These are phyloP conservation scores for Marchantia polymorpha DNA, from an alignment of 225 moss, liverwort and hornwort genomes.

Conservation along the genomic window DNA sequence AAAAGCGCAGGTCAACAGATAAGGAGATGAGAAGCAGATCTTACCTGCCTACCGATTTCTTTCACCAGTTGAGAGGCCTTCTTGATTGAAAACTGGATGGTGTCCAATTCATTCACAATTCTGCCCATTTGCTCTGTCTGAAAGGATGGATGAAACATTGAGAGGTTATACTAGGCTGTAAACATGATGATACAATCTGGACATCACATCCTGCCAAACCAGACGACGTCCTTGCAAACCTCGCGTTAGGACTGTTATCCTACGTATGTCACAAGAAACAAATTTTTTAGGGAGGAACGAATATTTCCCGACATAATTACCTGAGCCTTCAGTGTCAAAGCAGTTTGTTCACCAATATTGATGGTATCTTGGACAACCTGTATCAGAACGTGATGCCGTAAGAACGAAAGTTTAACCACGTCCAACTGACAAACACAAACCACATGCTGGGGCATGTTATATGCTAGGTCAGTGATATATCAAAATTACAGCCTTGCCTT, in stretches of 20 bases:
- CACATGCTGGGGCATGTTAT: not conserved
- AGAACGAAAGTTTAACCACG: not conserved
- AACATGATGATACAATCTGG: not conserved
- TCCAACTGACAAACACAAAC: not conserved
- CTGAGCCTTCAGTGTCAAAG: slow-evolving; percentile 65
- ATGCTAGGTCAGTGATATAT: not conserved
- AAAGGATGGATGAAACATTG: not conserved
- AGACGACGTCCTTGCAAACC: not conserved
- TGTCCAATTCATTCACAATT: slow-evolving; percentile 66
- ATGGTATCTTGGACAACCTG: slow-evolving; percentile 80
- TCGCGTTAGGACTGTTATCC: not conserved
- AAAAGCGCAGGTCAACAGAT: not conserved
- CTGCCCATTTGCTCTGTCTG: slow-evolving; percentile 79
- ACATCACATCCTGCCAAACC: not conserved
- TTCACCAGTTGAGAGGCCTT: slow-evolving; percentile 79
- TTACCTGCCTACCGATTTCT: slow-evolving; percentile 78
- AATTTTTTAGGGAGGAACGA: not conserved
- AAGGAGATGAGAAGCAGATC: not conserved
- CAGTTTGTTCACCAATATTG: slow-evolving; percentile 60
- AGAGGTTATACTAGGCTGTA: not conserved
- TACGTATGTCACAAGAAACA: not conserved
- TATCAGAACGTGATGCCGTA: not conserved
- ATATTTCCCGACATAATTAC: slow-evolving; percentile 21
- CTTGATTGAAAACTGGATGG: slow-evolving; percentile 59
- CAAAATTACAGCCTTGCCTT: slow-evolving; percentile 35